Evolutionary conservation across 78 protist species (phyloP).

Genomic region (Capsaspora owczarzaki): DNA sequence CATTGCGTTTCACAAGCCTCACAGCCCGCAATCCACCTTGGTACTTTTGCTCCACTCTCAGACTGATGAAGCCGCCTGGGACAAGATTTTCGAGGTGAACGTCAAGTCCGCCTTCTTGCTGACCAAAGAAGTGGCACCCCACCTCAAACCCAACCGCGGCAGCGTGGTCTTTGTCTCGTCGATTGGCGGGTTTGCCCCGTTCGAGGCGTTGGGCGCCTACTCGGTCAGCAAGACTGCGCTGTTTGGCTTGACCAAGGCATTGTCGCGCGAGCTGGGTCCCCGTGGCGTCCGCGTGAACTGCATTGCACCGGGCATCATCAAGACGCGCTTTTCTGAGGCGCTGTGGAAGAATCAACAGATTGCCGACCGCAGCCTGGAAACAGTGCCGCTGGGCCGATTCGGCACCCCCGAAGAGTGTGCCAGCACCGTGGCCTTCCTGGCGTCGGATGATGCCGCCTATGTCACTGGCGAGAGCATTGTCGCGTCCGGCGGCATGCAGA

Average conservation of each 20-base stretch:
- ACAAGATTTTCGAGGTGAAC: constrained; percentile 37
- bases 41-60: too few relatives aligned
- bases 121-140: constrained; percentile 1
- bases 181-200: constrained; percentile 13
- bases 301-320: constrained; percentile 42
- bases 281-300: constrained; percentile 35
- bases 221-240: constrained; percentile 39
- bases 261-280: constrained; percentile 23
- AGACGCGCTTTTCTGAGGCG: neutral
- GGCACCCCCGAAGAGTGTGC: neutral
- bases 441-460: constrained; percentile 26
- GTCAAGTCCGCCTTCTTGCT: constrained; percentile 17
- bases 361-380: neutral
- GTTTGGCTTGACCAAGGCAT: constrained; percentile 23
- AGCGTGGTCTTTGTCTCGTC: neutral
- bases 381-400: neutral
- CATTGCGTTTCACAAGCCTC: too few relatives aligned
- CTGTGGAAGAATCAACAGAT: neutral
- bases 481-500: constrained; percentile 27
- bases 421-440: constrained; percentile 11
- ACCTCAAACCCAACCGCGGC: neutral
- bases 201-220: constrained; percentile 24
- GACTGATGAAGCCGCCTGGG: constrained; percentile 21
- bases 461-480: constrained; percentile 32
- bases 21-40: too few relatives aligned